These are phyloP conservation scores for Colletotrichum sidae DNA, from an alignment of 2,329 filamentous ascomycete species.

Conservation along the genomic window DNA sequence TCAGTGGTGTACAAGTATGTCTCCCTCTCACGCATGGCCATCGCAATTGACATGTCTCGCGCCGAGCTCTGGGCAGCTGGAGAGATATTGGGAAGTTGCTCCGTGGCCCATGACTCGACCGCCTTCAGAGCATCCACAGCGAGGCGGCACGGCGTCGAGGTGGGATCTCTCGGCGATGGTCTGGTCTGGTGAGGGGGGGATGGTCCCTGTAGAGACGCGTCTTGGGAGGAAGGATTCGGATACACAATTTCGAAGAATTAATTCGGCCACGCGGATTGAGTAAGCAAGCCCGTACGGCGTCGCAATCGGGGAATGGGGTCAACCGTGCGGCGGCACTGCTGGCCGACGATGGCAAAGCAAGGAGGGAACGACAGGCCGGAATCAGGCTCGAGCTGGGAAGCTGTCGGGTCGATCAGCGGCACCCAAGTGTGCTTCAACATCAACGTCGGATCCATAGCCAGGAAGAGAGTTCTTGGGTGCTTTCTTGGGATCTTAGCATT, in stretches of 20 bases:
- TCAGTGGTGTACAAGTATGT: background rate
- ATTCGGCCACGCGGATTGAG: constrained; percentile 7
- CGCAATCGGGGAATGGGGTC: constrained; percentile 21
- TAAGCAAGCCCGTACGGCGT: constrained; percentile 20
- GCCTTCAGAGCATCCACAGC: constrained; percentile 35
- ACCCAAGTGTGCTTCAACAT: no score
- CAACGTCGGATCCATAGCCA: background rate
- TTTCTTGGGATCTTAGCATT: background rate
- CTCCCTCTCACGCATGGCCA: background rate
- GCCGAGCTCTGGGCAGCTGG: constrained; percentile 18
- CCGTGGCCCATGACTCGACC: constrained; percentile 27
- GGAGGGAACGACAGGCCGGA: constrained; percentile 26
- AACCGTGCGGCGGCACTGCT: constrained; percentile 1
- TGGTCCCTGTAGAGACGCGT: constrained; percentile 31
- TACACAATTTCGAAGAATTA: constrained; percentile 12
- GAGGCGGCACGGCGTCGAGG: constrained; percentile 9
- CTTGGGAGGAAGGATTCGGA: constrained; percentile 13
- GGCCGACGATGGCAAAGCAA: constrained; percentile 25
- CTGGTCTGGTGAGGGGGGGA: constrained; percentile 9
- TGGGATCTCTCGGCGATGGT: background rate
- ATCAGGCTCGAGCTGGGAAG: constrained; percentile 28
- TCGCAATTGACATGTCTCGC: constrained; percentile 3
- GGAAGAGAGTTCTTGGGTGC: background rate
- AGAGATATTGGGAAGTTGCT: constrained; percentile 16
- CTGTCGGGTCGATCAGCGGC: constrained; percentile 25